Conservation (phyloP, 1,139 yeast genomes). For the Candida tropicalis region DNA sequence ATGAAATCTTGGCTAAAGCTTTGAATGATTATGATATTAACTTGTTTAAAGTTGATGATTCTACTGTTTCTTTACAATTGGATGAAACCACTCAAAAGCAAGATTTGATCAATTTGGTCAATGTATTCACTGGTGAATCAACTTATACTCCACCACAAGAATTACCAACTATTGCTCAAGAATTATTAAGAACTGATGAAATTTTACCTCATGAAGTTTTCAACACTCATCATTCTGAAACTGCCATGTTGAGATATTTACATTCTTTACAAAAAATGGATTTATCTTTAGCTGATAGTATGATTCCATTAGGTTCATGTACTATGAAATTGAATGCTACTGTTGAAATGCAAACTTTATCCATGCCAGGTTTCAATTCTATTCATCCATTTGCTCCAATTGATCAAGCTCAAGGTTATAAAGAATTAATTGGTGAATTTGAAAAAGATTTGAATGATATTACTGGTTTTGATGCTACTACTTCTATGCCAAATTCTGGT, state of each 20-base stretch:
- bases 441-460: constrained; percentile 87
- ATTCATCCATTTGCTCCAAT: constrained; percentile 93
- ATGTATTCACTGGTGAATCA: constrained; percentile 53
- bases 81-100: constrained; percentile 80
- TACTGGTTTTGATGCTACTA: constrained; percentile 93
- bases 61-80: constrained; percentile 69
- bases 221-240: constrained; percentile 88
- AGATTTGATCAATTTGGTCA: constrained; percentile 61
- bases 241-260: constrained; percentile 89
- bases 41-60: constrained; percentile 65
- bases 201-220: constrained; percentile 77
- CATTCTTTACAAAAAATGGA: constrained; percentile 86
- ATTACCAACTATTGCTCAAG: constrained; percentile 57
- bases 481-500: constrained; percentile 96
- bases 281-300: constrained; percentile 89
- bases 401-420: constrained; percentile 85
- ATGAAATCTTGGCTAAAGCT: constrained; percentile 59
- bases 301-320: constrained; percentile 97
- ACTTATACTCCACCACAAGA: constrained; percentile 25
- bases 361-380: constrained; percentile 89
- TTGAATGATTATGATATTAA: constrained; percentile 67
- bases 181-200: constrained; percentile 60
- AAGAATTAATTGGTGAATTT: constrained; percentile 70
- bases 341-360: constrained; percentile 89
- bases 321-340: constrained; percentile 97